A percentile compares a stretch with the other conserved stretches of the same genome.
Conservation (phyloP, 345 rosid genomes). For the Salix brachista region DNA sequence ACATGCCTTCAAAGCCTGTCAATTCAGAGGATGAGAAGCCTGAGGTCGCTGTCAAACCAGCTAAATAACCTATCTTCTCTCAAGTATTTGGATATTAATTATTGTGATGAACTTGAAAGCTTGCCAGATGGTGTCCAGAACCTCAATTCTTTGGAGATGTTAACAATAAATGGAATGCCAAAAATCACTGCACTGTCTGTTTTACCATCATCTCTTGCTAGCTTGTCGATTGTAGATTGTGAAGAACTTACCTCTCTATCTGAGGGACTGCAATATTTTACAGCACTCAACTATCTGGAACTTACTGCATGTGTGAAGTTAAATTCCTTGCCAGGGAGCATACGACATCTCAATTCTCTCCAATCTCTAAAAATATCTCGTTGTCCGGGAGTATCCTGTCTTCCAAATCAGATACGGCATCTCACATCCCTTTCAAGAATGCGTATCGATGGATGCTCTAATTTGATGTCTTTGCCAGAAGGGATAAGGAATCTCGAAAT, state of each 20-base stretch:
- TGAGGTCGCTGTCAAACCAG: constrained; percentile 4
- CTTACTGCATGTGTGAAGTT: accelerated
- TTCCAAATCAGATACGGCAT: neutral
- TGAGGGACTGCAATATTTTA: neutral
- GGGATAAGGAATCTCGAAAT: neutral
- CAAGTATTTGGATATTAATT: accelerated
- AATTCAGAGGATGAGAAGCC: neutral
- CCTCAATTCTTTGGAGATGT: neutral
- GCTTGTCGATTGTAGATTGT: accelerated
- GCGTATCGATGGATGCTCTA: accelerated
- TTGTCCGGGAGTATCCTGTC: neutral
- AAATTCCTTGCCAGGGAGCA: neutral
- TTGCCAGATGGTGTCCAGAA: constrained; percentile 9
- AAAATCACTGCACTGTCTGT: neutral
- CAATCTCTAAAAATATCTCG: accelerated
- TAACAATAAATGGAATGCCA: accelerated
- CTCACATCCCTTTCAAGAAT: neutral
- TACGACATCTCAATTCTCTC: neutral
- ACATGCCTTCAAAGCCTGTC: neutral
- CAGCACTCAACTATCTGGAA: accelerated
- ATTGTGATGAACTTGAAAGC: neutral
- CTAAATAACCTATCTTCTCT: constrained; percentile 6
- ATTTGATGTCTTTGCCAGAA: neutral
- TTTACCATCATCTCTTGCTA: neutral
- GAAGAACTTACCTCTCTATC: neutral